Base-by-base conservation (phyloP, 352 stramenopile genomes). In the Phytophthora litchii region DNA sequence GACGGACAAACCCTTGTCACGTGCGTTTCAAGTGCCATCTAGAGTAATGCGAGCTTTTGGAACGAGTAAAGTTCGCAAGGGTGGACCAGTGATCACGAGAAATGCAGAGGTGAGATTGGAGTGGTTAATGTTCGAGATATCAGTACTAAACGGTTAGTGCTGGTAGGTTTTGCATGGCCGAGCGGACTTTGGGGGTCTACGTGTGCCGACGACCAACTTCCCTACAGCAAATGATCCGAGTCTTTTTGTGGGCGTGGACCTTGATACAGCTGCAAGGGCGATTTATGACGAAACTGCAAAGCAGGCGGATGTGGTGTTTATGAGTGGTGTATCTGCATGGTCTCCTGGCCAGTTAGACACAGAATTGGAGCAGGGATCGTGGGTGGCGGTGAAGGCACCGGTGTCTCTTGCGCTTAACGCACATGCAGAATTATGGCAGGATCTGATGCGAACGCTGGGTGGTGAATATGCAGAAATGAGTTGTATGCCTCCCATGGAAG, bases 381-480 rank as follows among this genome's bases (percentile, higher is more conserved):
- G 86, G 86, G 70, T 95, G 4, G 75, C 74, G 2, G 82, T 95
- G 34, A 75, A 76, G n/a, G 86, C 86, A 8, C 86, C 86, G 2
- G 67, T 93, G 17, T 83, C 77, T 7, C 62, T 91, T 11, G 86
- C 83, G 5, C 62, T 95, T 7, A 80, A 89, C 43, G 72, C 82
- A n/a, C 53, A 70, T 34, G 70, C 72, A 45, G 65, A 91, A 36
- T 72, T 95, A 9, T 95, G 86, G 86, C 43, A 57, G 8, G 68
- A 91, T 27, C 51, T 95, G 34, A 89, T 95, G 82, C 54, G 54
- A 27, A 70, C 67, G 1, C 70, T 92, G 8, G 82, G 82, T 10
- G 79, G 80, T 7, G 83, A 95, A 61, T 92, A 89, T 60, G 66
- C 77, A n/a, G 74, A 80, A 55, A 89, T 94, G 66, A 84, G 73